Evolutionary conservation across 2,329 filamentous ascomycete genomes (phyloP).

Genomic region (Kalmusia sp.): DNA sequence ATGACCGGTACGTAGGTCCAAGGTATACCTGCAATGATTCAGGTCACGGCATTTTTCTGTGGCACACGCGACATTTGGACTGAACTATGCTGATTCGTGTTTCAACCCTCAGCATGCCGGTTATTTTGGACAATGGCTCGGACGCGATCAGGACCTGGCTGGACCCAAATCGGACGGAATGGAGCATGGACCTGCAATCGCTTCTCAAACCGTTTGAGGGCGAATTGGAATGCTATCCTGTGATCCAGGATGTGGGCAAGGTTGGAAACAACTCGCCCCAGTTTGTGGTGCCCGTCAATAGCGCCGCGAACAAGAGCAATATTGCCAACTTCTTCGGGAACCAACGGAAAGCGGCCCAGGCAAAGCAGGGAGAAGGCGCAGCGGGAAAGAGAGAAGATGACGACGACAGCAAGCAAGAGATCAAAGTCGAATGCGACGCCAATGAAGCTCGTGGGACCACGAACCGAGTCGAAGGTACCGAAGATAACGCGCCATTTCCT

Average conservation of each 20-base stretch:
- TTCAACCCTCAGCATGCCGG: slow-evolving; percentile 71
- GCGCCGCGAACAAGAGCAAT: slow-evolving; percentile 87
- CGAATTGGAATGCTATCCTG: slow-evolving; percentile 83
- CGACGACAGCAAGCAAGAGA: slow-evolving; percentile 32
- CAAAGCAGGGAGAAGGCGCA: slow-evolving; percentile 20
- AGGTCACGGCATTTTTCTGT: neutral
- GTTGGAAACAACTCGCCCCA: slow-evolving; percentile 87
- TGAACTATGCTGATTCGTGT: neutral
- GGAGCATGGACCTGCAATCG: slow-evolving; percentile 79
- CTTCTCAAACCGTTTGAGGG: slow-evolving; percentile 81
- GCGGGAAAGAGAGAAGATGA: slow-evolving; percentile 31
- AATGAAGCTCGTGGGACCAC: slow-evolving; percentile 53
- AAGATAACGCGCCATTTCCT: slow-evolving; percentile 62
- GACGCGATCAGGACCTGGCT: slow-evolving; percentile 77
- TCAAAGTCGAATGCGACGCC: slow-evolving; percentile 47
- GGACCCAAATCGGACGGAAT: slow-evolving; percentile 73
- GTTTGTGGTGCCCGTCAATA: slow-evolving; percentile 84
- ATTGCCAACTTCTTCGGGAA: slow-evolving; percentile 92
- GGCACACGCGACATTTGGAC: too few relatives aligned
- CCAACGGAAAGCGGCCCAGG: slow-evolving; percentile 49
- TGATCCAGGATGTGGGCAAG: slow-evolving; percentile 89
- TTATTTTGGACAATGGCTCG: slow-evolving; percentile 81
- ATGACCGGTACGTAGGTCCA: slow-evolving; percentile 66
- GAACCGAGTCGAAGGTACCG: slow-evolving; percentile 52
- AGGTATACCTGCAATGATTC: neutral